Evolutionary conservation across 257 asterid genomes (phyloP), one percentile per base, ranked within the genome.

Genomic region (Solanum acaule): DNA sequence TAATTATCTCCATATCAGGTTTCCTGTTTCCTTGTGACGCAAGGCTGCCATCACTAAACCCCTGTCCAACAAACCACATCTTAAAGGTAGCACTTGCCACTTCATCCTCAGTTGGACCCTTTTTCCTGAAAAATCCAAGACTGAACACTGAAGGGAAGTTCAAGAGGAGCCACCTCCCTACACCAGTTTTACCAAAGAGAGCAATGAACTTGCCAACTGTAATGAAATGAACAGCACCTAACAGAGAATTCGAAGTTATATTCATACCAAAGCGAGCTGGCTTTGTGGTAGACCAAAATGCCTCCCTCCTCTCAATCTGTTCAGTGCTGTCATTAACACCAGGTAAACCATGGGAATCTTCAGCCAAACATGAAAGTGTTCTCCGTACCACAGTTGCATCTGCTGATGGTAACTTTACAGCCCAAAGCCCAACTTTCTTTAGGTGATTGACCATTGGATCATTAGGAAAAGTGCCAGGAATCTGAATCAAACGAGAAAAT

Each of bases 31-130:
- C 93, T 82, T 89, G 75, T 6, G 90, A 88, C 8, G 93, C 95
- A 18, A 93, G 87, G 83, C 88, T 89, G 2, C 33, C 33, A 35
- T 95, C 98, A 14, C 95, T 91, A 75, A 65, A 95, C n/a, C 98
- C 98, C 3, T 90, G 94, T n/a, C 98, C 98, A 3, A 96, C 92
- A 35, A 96, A 96, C 98, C 98, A 95, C 98, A 95, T 94, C 93
- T 95, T 95, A 78, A 95, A 95, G 22, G 95, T 67, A 63, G 96
- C 97, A 88, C 96, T 92, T 38, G 91, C 92, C 79, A 95, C 98
- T 91, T 96, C 94, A 15, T 96, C 99, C 91, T 94, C 95, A 0
- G 96, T 83, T 2, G 99, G 98, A 87, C 98, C 98, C 15, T 92
- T 89, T 91, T 95, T 95, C 89, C 85, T 87, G 89, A 94, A 95